A percentile compares a stretch with the other conserved stretches of the same genome.
These are phyloP conservation scores for Coix lacrymajobi DNA, from an alignment of 176 grass and related monocot species.

Conservation along the genomic window DNA sequence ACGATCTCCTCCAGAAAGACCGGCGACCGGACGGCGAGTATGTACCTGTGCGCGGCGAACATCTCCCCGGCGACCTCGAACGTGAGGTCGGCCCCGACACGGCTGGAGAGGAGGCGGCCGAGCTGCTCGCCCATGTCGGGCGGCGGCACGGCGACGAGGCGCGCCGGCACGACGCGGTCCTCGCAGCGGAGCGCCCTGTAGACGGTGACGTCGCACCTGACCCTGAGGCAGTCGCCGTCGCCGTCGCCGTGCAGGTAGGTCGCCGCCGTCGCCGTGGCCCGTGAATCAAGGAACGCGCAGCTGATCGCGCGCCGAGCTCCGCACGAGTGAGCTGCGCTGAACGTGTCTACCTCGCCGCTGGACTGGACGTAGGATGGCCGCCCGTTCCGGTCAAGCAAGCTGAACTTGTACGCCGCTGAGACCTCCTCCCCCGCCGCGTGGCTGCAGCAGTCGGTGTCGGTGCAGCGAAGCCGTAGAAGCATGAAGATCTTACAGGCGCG, in stretches of 20 bases:
- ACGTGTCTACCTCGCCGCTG: background rate
- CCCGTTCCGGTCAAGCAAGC: background rate
- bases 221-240: background rate
- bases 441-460: background rate
- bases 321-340: too few relatives aligned
- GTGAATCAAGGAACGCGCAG: background rate
- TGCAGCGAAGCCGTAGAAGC: too few relatives aligned
- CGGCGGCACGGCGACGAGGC: background rate
- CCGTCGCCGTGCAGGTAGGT: background rate
- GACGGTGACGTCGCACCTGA: background rate
- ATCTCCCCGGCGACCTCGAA: background rate
- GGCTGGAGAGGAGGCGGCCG: background rate
- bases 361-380: background rate
- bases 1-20: background rate
- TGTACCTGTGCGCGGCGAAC: background rate
- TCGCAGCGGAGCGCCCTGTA: background rate
- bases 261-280: too few relatives aligned
- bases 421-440: background rate
- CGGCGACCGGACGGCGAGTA: background rate
- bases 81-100: background rate
- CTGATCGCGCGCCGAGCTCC: background rate
- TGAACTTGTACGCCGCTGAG: background rate
- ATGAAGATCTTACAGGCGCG: too few relatives aligned
- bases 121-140: background rate
- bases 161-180: background rate